Evolutionary conservation across 1,284 basidiomycete genomes (phyloP), one percentile per base, ranked within the genome.

Genomic region (Microstroma glucosiphilum): DNA sequence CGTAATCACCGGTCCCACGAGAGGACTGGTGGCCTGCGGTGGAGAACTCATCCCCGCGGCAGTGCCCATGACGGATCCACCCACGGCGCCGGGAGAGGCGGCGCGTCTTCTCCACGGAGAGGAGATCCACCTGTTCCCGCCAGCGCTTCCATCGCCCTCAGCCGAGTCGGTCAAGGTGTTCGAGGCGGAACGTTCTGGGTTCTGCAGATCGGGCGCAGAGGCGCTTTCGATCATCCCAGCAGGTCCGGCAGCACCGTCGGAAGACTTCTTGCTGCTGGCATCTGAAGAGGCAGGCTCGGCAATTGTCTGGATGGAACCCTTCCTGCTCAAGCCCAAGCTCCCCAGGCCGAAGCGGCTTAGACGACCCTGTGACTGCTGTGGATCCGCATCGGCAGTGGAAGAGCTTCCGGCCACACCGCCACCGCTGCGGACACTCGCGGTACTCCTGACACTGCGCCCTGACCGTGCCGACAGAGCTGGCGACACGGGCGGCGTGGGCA

Each of bases 391-490:
- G 21, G 72, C 65, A 15, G 66, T 65, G 11, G 69, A 67, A 13
- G 58, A 68, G 40, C 62, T 64, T 17, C 71, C 68, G 25, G 67
- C 62, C 11, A 58, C 70, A n/a, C 62, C 67, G 30, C 71, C 30
- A 19, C 25, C 59, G 56, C 1, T 68, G 60, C 61, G 63, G 61
- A 56, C 58, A 41, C 62, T 69, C 25, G 43, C 65, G 57, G 37
- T 62, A 61, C 55, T 62, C 12, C 58, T 15, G 51, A 62, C 55
- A 56, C 59, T 66, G 4, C 57, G 26, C 72, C 96, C 93, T 0
- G 90, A 93, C 1, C 90, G 86, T 1, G 94, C 93, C 58, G 90
- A 92, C 40, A 97, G 84, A 0, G 93, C 88, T 0, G 93, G 93
- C 0, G 91, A 94, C 2, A 91, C 90, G 0, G 80, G 80, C 11